Conservation (phyloP, 2,329 filamentous ascomycete species). For the Diaporthe amygdali region DNA sequence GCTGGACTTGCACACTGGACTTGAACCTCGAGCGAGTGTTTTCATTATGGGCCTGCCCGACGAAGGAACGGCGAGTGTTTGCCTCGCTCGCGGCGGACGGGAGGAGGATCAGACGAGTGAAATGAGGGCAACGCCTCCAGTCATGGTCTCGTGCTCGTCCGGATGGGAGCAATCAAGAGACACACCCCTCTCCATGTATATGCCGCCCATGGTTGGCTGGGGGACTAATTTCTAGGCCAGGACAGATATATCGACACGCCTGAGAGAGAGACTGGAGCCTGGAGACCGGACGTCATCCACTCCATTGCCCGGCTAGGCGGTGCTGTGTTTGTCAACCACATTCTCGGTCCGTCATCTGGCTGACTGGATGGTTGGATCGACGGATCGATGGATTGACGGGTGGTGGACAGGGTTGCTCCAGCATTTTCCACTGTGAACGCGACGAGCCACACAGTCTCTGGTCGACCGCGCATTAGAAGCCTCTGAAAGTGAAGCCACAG, state of each 20-base stretch:
- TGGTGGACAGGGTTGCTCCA: not conserved
- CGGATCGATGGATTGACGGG: not conserved
- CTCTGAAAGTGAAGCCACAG: not conserved
- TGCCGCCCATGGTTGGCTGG: not conserved
- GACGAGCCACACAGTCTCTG: not conserved
- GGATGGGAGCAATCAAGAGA: not conserved
- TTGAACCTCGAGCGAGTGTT: too few relatives aligned
- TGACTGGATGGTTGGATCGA: not conserved
- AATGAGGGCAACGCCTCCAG: not conserved
- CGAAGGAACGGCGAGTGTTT: not conserved
- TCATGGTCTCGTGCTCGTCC: not conserved
- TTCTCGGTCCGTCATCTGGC: not conserved
- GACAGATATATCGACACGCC: not conserved
- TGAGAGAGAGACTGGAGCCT: not conserved
- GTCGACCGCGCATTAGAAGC: not conserved
- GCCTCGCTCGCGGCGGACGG: not conserved
- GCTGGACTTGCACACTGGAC: not conserved
- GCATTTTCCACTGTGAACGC: not conserved
- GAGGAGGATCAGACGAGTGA: not conserved
- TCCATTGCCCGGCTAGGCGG: not conserved
- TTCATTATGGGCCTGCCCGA: not conserved
- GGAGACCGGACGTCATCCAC: not conserved
- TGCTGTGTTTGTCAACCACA: not conserved
- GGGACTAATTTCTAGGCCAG: not conserved
- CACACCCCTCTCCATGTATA: not conserved